A percentile compares a stretch with the other conserved stretches of the same genome.
Conservation (phyloP, 1,139 yeast species). For the Yamadazyma dendronema region DNA sequence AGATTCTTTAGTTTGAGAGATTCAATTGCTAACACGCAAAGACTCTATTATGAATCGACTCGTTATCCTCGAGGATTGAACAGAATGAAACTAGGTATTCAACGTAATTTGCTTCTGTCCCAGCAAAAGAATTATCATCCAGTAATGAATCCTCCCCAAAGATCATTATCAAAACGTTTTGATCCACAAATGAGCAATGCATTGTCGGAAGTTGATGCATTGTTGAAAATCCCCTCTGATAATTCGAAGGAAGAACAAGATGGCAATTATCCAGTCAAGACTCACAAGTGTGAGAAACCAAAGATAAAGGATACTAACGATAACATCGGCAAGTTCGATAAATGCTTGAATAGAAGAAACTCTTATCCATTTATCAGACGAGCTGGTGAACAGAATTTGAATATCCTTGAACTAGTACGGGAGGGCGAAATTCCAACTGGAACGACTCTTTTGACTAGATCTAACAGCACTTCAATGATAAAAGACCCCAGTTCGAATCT, state of each 20-base stretch:
- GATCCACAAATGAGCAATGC: slow-evolving; percentile 10
- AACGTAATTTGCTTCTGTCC: slow-evolving; percentile 16
- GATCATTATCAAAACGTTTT: slow-evolving; percentile 4
- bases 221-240: slow-evolving; percentile 20
- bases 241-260: slow-evolving; percentile 3
- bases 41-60: slow-evolving; percentile 23
- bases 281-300: not conserved
- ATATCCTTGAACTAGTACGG: slow-evolving; percentile 18
- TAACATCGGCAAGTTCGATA: slow-evolving; percentile 9
- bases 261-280: not conserved
- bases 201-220: slow-evolving; percentile 20
- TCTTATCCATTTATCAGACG: slow-evolving; percentile 38
- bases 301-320: slow-evolving; percentile 1
- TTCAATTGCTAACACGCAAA: slow-evolving; percentile 27
- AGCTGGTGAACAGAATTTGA: slow-evolving; percentile 27
- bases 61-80: slow-evolving; percentile 36
- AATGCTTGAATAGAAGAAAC: slow-evolving; percentile 37
- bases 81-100: slow-evolving; percentile 38
- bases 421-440: slow-evolving; percentile 13
- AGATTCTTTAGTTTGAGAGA: slow-evolving; percentile 39
- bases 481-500: slow-evolving; percentile 2
- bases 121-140: slow-evolving; percentile 9
- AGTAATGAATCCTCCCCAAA: not conserved
- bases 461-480: slow-evolving; percentile 10
- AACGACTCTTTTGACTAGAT: slow-evolving; percentile 4